Evolutionary conservation across 768 basidiomycete species (phyloP), one percentile per base, ranked within the genome.

Genomic region (Tylopilus felleus): DNA sequence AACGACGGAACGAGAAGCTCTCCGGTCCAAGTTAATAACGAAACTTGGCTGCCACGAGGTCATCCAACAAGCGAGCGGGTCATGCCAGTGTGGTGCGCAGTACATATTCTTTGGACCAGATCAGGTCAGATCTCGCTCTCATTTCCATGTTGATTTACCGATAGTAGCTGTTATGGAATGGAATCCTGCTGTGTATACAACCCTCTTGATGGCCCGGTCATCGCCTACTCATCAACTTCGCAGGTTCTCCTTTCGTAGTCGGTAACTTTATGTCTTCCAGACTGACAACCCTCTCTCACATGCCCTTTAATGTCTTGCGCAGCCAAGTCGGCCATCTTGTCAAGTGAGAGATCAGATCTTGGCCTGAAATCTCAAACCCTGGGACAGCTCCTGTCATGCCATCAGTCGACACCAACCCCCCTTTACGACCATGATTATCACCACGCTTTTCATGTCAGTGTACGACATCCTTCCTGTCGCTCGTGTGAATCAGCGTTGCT

Each of bases 261-360:
- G 63, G 64, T 49, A 65, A 65, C 64, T 66, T 60, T 65, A 67
- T 65, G 51, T 64, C 60, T 4, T n/a, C n/a, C n/a, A n/a, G n/a
- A n/a, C n/a, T 44, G 56, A 52, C 52, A 52, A 29, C 52, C n/a
- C n/a, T n/a, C 55, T 58, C 63, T 63, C 63, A 64, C 62, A 29
- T n/a, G 8, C 38, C 38, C n/a, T 38, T 46, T 52, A n/a, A 31
- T 31, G 27, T 53, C 35, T n/a, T n/a, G 38, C 38, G 38, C 57
- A 35, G 60, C 52, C 63, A 65, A 47, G 52, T 59, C 63, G 60
- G 38, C 38, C 38, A 36, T 21, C 41, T 39, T 3, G 52, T 47
- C 19, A 55, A 57, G 57, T 55, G 52, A 33, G 50, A 60, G 57
- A 52, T 59, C 60, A 44, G 58, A 61, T 64, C 57, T 56, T 12